Percentiles rank a stretch among this genome's conserved stretches.
phyloP scores from a whole-genome alignment of 139 green algal genomes.

The Nannochloris sp. region DNA sequence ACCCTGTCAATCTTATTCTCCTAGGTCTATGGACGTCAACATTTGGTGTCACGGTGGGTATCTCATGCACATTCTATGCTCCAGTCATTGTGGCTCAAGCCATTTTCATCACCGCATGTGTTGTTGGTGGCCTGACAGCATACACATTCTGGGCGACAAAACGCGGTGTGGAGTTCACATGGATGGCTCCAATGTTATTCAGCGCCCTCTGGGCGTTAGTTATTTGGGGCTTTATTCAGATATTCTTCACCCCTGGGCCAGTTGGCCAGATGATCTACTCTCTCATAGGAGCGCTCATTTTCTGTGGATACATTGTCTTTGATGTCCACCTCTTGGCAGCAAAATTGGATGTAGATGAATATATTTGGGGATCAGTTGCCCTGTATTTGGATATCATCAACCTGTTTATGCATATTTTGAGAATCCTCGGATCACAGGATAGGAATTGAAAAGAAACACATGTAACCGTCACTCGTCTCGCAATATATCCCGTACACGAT shows the following conservation, averaged over 20 bases:
- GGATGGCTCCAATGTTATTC: slow-evolving; percentile 55
- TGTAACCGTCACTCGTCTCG: not conserved
- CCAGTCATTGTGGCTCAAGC: slow-evolving; percentile 43
- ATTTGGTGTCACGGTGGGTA: slow-evolving; percentile 31
- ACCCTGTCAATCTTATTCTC: slow-evolving; percentile 56
- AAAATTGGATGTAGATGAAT: slow-evolving; percentile 50
- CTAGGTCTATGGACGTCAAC: slow-evolving; percentile 28
- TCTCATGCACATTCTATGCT: slow-evolving; percentile 34
- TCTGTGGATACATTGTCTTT: slow-evolving; percentile 49
- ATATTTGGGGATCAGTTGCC: slow-evolving; percentile 49
- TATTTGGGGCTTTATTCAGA: slow-evolving; percentile 51
- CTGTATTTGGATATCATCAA: slow-evolving; percentile 77
- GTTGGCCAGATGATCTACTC: slow-evolving; percentile 38
- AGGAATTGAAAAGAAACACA: not conserved
- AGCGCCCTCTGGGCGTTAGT: slow-evolving; percentile 33
- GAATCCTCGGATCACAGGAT: slow-evolving; percentile 22
- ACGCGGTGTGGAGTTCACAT: slow-evolving; percentile 46
- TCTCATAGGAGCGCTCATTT: slow-evolving; percentile 55
- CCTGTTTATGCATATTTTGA: slow-evolving; percentile 61
- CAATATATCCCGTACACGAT: not conserved
- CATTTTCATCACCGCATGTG: slow-evolving; percentile 20
- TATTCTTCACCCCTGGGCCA: slow-evolving; percentile 42
- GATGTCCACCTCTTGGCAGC: slow-evolving; percentile 41
- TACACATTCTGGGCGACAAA: slow-evolving; percentile 59
- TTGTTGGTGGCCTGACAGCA: slow-evolving; percentile 39